These are phyloP conservation scores for Helotiales sp. DNA, from an alignment of 2,329 filamentous ascomycete genomes.

Conservation along the genomic window DNA sequence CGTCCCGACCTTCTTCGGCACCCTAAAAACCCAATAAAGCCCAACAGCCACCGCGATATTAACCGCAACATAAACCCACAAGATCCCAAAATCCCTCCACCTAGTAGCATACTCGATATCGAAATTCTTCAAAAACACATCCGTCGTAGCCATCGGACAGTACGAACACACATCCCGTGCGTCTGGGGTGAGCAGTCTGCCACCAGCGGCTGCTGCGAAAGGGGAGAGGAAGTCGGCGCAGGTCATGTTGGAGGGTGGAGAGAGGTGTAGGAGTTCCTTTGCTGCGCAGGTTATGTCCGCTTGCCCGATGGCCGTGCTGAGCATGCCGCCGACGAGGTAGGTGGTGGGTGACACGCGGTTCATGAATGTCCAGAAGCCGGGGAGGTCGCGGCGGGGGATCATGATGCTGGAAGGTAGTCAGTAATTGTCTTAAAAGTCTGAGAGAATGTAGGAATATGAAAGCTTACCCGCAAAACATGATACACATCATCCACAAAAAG, in stretches of 20 bases:
- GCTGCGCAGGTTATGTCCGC: constrained; percentile 66
- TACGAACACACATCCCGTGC: constrained; percentile 59
- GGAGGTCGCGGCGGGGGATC: constrained; percentile 63
- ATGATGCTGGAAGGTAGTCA: constrained; percentile 66
- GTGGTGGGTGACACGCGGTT: constrained; percentile 83
- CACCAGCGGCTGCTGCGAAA: constrained; percentile 47
- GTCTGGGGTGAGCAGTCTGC: constrained; percentile 55
- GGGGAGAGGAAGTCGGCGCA: constrained; percentile 59
- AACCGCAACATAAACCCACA: constrained; percentile 53
- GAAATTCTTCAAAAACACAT: constrained; percentile 54
- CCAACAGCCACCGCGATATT: constrained; percentile 57
- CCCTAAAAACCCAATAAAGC: constrained; percentile 57
- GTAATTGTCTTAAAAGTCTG: neutral
- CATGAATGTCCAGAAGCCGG: constrained; percentile 84
- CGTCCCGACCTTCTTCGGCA: constrained; percentile 45
- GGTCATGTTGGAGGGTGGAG: constrained; percentile 59
- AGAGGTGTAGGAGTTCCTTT: constrained; percentile 71
- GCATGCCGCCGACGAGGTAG: constrained; percentile 76
- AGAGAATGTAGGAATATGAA: neutral
- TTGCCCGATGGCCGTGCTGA: constrained; percentile 72
- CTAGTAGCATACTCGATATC: constrained; percentile 60
- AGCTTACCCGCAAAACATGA: neutral
- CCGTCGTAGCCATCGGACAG: constrained; percentile 57
- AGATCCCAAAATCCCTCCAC: constrained; percentile 72
- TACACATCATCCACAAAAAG: neutral